These are phyloP conservation scores for Euphorbia lathyris DNA, from an alignment of 345 rosid genomes.

Conservation along the genomic window DNA sequence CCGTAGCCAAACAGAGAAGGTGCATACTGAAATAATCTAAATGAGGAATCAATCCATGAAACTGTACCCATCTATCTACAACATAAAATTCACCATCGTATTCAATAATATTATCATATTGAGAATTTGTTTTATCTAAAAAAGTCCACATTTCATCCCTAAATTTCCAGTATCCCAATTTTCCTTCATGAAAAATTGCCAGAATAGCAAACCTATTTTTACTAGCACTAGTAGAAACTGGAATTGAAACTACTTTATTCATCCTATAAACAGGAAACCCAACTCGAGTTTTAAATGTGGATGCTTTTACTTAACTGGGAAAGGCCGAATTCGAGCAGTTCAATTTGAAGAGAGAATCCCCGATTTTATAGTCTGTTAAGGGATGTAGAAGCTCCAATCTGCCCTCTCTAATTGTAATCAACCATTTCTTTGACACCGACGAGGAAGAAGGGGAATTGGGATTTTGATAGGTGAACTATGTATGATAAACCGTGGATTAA, in stretches of 20 bases:
- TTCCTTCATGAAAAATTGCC: conserved; percentile 23
- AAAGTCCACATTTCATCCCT: conserved; percentile 25
- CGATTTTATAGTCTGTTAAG: conserved; percentile 1
- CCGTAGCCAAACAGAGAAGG: conserved; percentile 25
- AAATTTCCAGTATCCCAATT: conserved; percentile 24
- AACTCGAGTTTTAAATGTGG: neutral
- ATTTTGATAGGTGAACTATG: neutral
- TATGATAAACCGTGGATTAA: neutral
- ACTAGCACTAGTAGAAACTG: neutral
- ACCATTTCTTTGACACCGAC: neutral
- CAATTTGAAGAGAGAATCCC: neutral
- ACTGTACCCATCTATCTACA: conserved; percentile 25
- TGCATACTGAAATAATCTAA: conserved; percentile 21
- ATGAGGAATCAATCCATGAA: conserved; percentile 23
- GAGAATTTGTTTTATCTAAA: conserved; percentile 12
- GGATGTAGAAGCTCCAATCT: conserved; percentile 15
- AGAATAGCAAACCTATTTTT: neutral
- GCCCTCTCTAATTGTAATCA: conserved; percentile 8
- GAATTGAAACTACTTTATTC: conserved; percentile 18
- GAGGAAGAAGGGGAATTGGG: neutral
- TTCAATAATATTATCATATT: conserved; percentile 23
- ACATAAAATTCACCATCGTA: conserved; percentile 22
- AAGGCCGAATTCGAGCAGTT: conserved; percentile 3
- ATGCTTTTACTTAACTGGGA: conserved; percentile 5
- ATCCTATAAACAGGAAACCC: conserved; percentile 7